Evolutionary conservation across 495 filamentous ascomycete species (phyloP), one percentile per base, ranked within the genome.

Genomic region (Jackrogersella multiformis): DNA sequence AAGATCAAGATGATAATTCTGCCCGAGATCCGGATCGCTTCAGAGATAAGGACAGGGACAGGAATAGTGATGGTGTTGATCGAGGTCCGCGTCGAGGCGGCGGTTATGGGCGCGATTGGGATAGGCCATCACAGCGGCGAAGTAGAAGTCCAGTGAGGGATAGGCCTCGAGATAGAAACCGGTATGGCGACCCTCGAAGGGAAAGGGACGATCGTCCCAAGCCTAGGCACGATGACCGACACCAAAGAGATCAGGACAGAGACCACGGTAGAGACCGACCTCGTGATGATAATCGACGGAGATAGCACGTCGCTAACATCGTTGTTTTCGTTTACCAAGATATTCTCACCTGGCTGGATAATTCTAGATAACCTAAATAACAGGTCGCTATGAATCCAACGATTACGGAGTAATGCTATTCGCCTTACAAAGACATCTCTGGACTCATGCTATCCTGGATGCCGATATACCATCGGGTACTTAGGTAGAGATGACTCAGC

Each of bases 71-170:
- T 30, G 48, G 68, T 15, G 48, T 35, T 10, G 51, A 59, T 26
- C 51, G 49, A 44, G 61, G 57, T n/a, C 28, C 44, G 39, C 48
- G 36, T 16, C 60, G 57, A 28, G 61, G 57, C 15, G 45, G 57
- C 18, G 41, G 56, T 5, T 18, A 54, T 12, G 24, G 36, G 8
- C 54, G 52, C 6, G 58, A 66, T 30, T 15, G 53, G 34, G 69
- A 61, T 34, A 56, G 45, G 20, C 56, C 45, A 9, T 38, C 57
- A n/a, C 39, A 66, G 36, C 72, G 75, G 30, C 77, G 78, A 44
- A 81, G 79, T 58, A 70, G 76, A 54, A 81, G 78, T 57, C 79
- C 79, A 10, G 71, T 69, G 51, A 64, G 73, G 60, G 78, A 76
- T 48, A 57, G 51, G 26, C 38, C 49, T 16, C 54, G 66, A 12